These are phyloP conservation scores for Coniochaeta sp. DNA, from an alignment of 2,329 filamentous ascomycete species.

Conservation along the genomic window DNA sequence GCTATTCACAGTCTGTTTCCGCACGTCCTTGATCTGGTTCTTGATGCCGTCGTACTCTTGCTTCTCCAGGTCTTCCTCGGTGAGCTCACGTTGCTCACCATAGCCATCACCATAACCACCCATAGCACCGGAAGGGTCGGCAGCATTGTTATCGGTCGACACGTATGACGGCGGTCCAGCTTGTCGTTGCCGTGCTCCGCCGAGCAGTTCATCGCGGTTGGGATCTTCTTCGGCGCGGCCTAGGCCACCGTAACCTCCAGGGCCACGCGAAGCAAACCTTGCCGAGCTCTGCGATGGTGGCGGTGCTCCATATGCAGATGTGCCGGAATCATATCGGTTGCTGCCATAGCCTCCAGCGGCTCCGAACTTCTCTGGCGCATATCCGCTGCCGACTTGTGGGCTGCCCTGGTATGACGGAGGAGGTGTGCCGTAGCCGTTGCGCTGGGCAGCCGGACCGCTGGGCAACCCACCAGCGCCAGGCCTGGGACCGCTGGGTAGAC, in stretches of 20 bases:
- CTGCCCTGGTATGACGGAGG: constrained; percentile 24
- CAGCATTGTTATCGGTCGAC: neutral
- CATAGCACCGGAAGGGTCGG: neutral
- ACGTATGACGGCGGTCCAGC: constrained; percentile 7
- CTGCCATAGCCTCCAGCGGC: constrained; percentile 42
- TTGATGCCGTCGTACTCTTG: constrained; percentile 66
- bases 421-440: neutral
- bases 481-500: constrained; percentile 29
- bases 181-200: constrained; percentile 36
- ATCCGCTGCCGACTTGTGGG: constrained; percentile 30
- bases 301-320: constrained; percentile 18
- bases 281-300: constrained; percentile 6
- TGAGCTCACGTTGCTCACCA: constrained; percentile 69
- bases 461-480: constrained; percentile 26
- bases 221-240: constrained; percentile 40
- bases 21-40: constrained; percentile 67
- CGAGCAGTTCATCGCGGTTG: constrained; percentile 58
- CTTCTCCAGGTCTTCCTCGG: constrained; percentile 71
- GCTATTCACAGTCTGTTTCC: constrained; percentile 61
- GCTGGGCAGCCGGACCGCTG: constrained; percentile 18
- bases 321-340: constrained; percentile 42
- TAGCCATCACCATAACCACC: constrained; percentile 43
- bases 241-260: constrained; percentile 56
- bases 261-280: constrained; percentile 22
- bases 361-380: constrained; percentile 47